Conservation (phyloP, 2,329 filamentous ascomycete species). For the Scorias spongiosa region DNA sequence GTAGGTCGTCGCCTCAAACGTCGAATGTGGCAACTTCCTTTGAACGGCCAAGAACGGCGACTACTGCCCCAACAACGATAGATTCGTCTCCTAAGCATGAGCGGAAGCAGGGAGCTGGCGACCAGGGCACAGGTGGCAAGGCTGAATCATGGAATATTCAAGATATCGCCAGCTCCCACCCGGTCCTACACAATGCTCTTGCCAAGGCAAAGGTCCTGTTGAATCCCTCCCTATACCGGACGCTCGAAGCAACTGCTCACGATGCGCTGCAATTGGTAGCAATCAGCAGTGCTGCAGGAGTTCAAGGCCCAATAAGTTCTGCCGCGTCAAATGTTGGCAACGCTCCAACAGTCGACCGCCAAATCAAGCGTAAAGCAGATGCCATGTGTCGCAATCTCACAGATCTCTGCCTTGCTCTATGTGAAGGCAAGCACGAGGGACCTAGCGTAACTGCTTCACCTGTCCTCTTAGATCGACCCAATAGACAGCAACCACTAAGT, state of each 20-base stretch:
- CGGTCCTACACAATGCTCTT: constrained; percentile 66
- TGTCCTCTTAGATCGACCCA: constrained; percentile 4
- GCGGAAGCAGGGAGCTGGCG: constrained; percentile 29
- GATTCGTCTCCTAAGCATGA: constrained; percentile 75
- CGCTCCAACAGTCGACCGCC: constrained; percentile 55
- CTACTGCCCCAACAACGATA: constrained; percentile 77
- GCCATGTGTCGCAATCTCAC: constrained; percentile 85
- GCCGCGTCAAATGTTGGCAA: constrained; percentile 51
- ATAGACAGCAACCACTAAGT: constrained; percentile 2
- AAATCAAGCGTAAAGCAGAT: constrained; percentile 78
- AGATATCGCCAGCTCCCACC: constrained; percentile 46
- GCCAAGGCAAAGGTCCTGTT: constrained; percentile 60
- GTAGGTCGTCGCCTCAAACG: constrained; percentile 61
- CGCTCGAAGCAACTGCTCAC: constrained; percentile 63
- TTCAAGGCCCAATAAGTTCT: constrained; percentile 45
- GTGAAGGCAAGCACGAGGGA: constrained; percentile 22
- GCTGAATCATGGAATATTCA: constrained; percentile 10
- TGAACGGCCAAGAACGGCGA: constrained; percentile 79
- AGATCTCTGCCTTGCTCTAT: constrained; percentile 73
- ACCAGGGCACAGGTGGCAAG: constrained; percentile 18
- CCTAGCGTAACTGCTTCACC: constrained; percentile 9
- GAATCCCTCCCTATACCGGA: constrained; percentile 55
- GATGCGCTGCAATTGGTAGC: constrained; percentile 69
- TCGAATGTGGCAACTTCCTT: constrained; percentile 68
- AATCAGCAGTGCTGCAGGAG: constrained; percentile 59